Evolutionary conservation across 805 yeast genomes (phyloP).

Genomic region (Suhomyces sp.): DNA sequence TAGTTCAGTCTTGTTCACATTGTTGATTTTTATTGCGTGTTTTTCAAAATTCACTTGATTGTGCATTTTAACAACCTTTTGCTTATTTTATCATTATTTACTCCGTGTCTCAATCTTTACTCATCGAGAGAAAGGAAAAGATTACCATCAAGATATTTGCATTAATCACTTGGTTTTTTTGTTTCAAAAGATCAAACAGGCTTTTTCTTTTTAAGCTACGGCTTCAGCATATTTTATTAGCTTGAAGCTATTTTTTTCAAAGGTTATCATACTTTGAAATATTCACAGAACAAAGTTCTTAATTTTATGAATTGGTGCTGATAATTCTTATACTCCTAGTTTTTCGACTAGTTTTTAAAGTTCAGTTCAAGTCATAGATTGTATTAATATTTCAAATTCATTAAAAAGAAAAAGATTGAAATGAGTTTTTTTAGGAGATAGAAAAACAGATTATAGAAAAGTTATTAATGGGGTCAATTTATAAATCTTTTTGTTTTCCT

Average conservation of each 20-base stretch:
- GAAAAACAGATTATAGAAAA: slow-evolving; percentile 21
- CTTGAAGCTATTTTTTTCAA: too few species aligned
- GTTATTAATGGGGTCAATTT: slow-evolving; percentile 23
- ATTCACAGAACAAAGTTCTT: slow-evolving; percentile 3
- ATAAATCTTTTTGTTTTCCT: slow-evolving; percentile 23
- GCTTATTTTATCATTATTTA: slow-evolving; percentile 12
- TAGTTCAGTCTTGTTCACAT: slow-evolving; percentile 5
- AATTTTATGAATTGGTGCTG: slow-evolving; percentile 7
- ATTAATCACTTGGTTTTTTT: slow-evolving; percentile 25
- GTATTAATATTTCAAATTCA: slow-evolving; percentile 16
- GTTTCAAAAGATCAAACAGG: slow-evolving; percentile 13
- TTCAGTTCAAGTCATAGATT: slow-evolving; percentile 11
- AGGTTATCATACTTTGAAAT: too few species aligned
- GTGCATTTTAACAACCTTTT: slow-evolving; percentile 13
- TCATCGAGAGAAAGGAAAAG: slow-evolving; percentile 20
- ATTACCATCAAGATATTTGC: slow-evolving; percentile 19
- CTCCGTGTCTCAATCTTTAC: slow-evolving; percentile 28
- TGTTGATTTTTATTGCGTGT: slow-evolving; percentile 13
- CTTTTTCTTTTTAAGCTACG: slow-evolving; percentile 9
- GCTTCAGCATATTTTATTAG: slow-evolving; percentile 7
- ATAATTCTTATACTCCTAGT: neutral
- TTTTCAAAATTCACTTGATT: slow-evolving; percentile 2
- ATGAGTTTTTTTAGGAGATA: slow-evolving; percentile 12
- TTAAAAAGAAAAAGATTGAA: slow-evolving; percentile 6
- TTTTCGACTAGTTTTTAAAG: too few species aligned